Evolutionary conservation across 805 yeast species (phyloP).

Genomic region (Saturnispora silvae): DNA sequence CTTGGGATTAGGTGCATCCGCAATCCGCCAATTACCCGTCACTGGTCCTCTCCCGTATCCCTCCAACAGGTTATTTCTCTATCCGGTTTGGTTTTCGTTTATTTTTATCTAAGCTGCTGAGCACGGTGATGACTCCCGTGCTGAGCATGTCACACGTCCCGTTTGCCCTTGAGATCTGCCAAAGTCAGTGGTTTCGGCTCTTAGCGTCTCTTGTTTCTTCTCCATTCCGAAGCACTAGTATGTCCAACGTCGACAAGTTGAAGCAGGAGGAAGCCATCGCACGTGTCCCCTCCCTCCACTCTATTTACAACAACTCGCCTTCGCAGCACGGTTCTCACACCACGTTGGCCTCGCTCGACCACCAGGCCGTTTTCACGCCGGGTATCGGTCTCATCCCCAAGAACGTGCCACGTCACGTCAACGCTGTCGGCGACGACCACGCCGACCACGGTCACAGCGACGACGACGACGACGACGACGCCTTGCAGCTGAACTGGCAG

Average conservation of each 20-base stretch:
- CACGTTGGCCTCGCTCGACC: slow-evolving; percentile 4
- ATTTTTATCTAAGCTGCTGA: no score
- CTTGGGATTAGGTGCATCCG: no score
- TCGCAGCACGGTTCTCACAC: slow-evolving; percentile 8
- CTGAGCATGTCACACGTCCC: neutral
- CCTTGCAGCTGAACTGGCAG: slow-evolving; percentile 8
- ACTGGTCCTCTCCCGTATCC: no score
- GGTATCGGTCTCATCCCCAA: slow-evolving; percentile 5
- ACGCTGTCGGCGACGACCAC: slow-evolving; percentile 3
- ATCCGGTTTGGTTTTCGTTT: no score
- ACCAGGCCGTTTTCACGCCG: slow-evolving; percentile 5
- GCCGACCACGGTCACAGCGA: slow-evolving; percentile 7
- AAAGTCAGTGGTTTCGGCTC: no score
- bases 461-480: slow-evolving; percentile 3
- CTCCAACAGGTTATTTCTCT: no score
- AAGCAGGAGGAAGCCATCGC: slow-evolving; percentile 3
- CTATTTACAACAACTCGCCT: slow-evolving; percentile 4
- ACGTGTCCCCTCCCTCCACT: slow-evolving; percentile 6
- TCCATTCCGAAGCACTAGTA: no score
- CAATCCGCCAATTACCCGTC: no score
- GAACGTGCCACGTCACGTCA: slow-evolving; percentile 2
- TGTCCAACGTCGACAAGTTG: slow-evolving; percentile 2
- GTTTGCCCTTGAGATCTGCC: no score
- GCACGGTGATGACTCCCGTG: neutral
- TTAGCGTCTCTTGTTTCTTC: no score